Evolutionary conservation across 805 yeast genomes (phyloP).

Genomic region (Zygosaccharomyces pseudorouxii): DNA sequence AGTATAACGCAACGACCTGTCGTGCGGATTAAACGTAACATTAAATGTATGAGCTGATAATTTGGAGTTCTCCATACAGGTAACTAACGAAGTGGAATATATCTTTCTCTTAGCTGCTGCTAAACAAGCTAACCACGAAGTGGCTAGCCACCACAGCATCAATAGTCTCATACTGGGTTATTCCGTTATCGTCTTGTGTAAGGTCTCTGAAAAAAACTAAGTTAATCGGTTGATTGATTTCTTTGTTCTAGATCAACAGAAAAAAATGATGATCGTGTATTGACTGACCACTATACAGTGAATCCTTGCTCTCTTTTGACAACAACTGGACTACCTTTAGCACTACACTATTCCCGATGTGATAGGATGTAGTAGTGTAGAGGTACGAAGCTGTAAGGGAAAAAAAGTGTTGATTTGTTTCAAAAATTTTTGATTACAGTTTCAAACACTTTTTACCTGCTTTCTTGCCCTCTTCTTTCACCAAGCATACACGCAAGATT

Average conservation of each 20-base stretch:
- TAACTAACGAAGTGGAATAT: conserved; percentile 71
- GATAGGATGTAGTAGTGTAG: background rate
- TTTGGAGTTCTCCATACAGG: conserved; percentile 76
- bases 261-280: background rate
- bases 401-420: background rate
- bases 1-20: conserved; percentile 60
- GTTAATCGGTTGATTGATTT: no score
- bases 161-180: conserved; percentile 9
- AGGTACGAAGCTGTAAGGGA: background rate
- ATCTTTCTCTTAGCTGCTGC: conserved; percentile 36
- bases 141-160: conserved; percentile 8
- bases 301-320: background rate
- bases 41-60: conserved; percentile 69
- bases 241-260: background rate
- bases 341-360: background rate
- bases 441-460: background rate
- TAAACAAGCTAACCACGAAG: conserved; percentile 8
- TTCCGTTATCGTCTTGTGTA: no score
- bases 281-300: background rate
- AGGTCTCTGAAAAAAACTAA: no score
- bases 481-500: background rate
- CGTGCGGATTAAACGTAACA: conserved; percentile 71
- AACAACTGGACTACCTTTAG: background rate
- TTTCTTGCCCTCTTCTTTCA: background rate
- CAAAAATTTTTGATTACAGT: background rate